Evolutionary conservation across 2,329 filamentous ascomycete genomes (phyloP), one percentile per base, ranked within the genome.

Genomic region (Diplodia seriata): DNA sequence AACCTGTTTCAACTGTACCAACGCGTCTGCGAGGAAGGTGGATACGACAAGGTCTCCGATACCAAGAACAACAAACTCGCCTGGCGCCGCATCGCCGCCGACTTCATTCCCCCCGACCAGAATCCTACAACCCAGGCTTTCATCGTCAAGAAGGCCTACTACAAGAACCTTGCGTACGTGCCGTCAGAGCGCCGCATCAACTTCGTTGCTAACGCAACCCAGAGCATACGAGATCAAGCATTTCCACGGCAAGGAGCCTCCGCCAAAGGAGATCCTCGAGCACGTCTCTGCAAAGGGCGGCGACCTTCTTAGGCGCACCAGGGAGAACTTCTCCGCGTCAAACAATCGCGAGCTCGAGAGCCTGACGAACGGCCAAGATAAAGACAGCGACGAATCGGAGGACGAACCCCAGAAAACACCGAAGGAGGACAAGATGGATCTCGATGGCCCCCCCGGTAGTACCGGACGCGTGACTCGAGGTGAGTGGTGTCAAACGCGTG

Each of bases 71-170:
- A 94, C 77, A 95, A 94, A 82, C 86, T 96, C 71, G 91, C 91
- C 63, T 97, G 93, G 93, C 87, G 92, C 71, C 89, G 88, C 73
- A 86, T 97, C 73, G 91, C 90, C 14, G 85, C 89, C 65, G 89
- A 93, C 73, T 90, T 97, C 68, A 88, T 91, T 61, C 87, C 94
- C 70, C 88, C 88, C 75, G 89, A 89, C 67, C 85, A 86, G 74
- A 93, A 94, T 75, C 88, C 92, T 69, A 86, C 92, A 7, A 92
- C 92, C n/a, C 88, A 93, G 69, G 93, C 92, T 15, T 97, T 96
- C 80, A 87, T 91, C 69, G 83, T 97, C 67, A 97, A 97, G 81
- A 90, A 91, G 67, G 89, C 91, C 70, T 97, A 95, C 81, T 96
- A 96, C 83, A 94, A 93, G 78, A 93, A 94, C 74, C 86, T 97